These are phyloP conservation scores for Clonostachys chloroleuca DNA, from an alignment of 2,329 filamentous ascomycete species.

Conservation along the genomic window DNA sequence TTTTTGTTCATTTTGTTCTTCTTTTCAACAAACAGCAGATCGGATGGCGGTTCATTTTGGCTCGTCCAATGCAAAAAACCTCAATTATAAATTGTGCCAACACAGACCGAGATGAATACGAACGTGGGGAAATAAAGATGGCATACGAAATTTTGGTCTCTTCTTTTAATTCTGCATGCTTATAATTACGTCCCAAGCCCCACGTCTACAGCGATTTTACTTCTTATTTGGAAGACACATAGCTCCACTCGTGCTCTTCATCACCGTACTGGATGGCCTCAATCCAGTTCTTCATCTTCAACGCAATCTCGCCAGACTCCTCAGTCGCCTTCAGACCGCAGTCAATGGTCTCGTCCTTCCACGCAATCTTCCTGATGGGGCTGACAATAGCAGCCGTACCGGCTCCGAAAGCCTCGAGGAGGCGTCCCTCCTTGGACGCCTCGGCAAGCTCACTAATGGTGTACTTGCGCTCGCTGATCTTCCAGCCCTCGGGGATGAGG, in stretches of 20 bases:
- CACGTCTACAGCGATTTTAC: background rate
- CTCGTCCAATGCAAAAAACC: too few relatives aligned
- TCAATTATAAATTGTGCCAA: too few relatives aligned
- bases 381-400: conserved; percentile 94
- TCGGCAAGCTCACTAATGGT: conserved; percentile 83
- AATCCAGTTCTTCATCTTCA: conserved; percentile 94
- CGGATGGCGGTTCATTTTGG: too few relatives aligned
- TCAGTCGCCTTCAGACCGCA: conserved; percentile 77
- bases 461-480: conserved; percentile 82
- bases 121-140: background rate
- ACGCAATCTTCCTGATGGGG: conserved; percentile 84
- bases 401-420: conserved; percentile 90
- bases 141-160: background rate
- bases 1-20: background rate
- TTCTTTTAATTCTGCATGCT: background rate
- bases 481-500: conserved; percentile 83
- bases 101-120: background rate
- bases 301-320: conserved; percentile 83
- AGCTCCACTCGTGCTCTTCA: conserved; percentile 88
- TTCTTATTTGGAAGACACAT: conserved; percentile 26
- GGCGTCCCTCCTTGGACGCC: conserved; percentile 75
- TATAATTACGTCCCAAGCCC: background rate
- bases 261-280: conserved; percentile 94
- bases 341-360: conserved; percentile 75
- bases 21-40: too few relatives aligned